phyloP scores from a whole-genome alignment of 495 filamentous ascomycete species.

The Hypoxylon fuscum region DNA sequence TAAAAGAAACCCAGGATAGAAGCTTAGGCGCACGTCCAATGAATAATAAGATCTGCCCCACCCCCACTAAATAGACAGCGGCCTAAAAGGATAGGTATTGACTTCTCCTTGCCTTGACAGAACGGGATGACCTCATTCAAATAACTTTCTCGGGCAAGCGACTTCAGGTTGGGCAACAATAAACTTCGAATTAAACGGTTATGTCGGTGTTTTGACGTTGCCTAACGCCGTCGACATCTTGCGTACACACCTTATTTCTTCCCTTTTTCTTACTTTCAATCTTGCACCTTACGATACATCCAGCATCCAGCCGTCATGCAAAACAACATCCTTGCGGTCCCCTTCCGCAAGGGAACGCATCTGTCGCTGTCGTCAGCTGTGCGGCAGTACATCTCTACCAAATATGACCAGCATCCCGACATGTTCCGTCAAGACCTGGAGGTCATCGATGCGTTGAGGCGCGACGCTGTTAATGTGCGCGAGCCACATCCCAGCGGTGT shows the following conservation, averaged over 20 bases:
- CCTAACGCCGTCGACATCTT: background rate
- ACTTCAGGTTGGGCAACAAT: background rate
- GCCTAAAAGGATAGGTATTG: conserved; percentile 10
- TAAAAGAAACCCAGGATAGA: no score
- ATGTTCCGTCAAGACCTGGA: conserved; percentile 94
- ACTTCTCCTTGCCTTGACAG: conserved; percentile 11
- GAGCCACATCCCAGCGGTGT: conserved; percentile 93
- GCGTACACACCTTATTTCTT: background rate
- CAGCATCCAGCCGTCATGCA: conserved; percentile 34
- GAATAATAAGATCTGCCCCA: conserved; percentile 15
- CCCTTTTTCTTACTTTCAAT: background rate
- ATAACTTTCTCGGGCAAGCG: no score
- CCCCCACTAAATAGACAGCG: conserved; percentile 29
- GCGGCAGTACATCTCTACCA: conserved; percentile 94
- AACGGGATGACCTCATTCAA: conserved; percentile 30
- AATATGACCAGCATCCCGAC: conserved; percentile 99
- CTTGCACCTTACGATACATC: background rate
- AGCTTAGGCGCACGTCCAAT: background rate
- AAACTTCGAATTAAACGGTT: background rate
- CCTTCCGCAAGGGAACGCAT: conserved; percentile 84
- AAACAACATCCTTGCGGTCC: conserved; percentile 67
- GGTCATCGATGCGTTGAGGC: conserved; percentile 81
- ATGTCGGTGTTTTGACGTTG: conserved; percentile 9
- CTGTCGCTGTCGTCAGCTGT: conserved; percentile 83
- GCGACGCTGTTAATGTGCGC: conserved; percentile 83